Evolutionary conservation across 495 filamentous ascomycete genomes (phyloP).

Genomic region (Penicillium pulvis): DNA sequence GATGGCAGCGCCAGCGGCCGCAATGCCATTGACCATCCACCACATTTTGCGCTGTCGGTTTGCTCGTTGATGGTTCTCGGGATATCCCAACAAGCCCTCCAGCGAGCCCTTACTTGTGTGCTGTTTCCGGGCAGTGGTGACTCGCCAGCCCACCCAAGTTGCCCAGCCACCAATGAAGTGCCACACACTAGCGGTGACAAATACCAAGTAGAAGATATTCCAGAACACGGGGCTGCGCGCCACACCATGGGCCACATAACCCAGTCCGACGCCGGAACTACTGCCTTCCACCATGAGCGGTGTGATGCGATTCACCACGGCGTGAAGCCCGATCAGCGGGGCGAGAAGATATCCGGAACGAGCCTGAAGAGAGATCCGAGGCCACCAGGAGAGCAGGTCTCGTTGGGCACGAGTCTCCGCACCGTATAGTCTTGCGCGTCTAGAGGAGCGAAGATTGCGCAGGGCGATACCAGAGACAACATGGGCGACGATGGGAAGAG

Average conservation of each 20-base stretch:
- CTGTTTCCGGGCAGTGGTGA: constrained; percentile 43
- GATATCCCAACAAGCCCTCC: constrained; percentile 38
- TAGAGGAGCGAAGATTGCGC: constrained; percentile 69
- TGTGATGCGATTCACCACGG: constrained; percentile 67
- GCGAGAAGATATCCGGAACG: constrained; percentile 66
- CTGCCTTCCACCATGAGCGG: constrained; percentile 78
- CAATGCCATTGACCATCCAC: constrained; percentile 67
- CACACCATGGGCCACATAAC: constrained; percentile 86
- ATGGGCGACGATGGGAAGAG: constrained; percentile 50
- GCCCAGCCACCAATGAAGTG: constrained; percentile 85
- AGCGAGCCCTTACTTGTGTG: constrained; percentile 35
- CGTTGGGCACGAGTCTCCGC: constrained; percentile 50
- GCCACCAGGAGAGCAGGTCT: constrained; percentile 57
- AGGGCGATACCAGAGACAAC: constrained; percentile 69
- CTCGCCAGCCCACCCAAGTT: constrained; percentile 64
- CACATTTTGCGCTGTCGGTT: constrained; percentile 60
- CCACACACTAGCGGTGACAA: constrained; percentile 70
- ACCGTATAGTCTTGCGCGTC: constrained; percentile 70
- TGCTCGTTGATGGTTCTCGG: constrained; percentile 42
- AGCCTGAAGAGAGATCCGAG: constrained; percentile 64
- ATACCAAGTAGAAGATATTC: constrained; percentile 63
- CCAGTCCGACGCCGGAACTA: constrained; percentile 76
- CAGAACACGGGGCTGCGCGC: constrained; percentile 64
- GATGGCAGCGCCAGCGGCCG: constrained; percentile 56
- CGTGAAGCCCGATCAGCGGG: constrained; percentile 67